These are phyloP conservation scores for Saccharomycopsis synnaedendra DNA, from an alignment of 805 yeast species.

Conservation along the genomic window DNA sequence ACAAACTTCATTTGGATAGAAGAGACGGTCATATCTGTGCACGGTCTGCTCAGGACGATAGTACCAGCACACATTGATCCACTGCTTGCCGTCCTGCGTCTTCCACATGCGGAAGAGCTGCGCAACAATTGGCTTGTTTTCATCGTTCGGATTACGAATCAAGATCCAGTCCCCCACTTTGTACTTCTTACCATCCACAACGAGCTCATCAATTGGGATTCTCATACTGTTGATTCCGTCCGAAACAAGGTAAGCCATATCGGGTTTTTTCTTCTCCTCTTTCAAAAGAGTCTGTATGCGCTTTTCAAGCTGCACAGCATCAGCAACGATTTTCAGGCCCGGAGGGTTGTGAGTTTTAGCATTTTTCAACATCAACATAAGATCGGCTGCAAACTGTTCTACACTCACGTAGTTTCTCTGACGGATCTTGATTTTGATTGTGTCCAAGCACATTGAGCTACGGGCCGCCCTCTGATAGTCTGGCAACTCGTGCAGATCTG, in stretches of 20 bases:
- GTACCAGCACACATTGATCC: constrained; percentile 96
- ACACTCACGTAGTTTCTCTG: constrained; percentile 72
- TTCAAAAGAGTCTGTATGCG: constrained; percentile 47
- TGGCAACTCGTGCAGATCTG: constrained; percentile 44
- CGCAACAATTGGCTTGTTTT: constrained; percentile 82
- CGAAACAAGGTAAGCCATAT: constrained; percentile 53
- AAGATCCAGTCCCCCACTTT: constrained; percentile 94
- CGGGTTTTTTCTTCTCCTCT: constrained; percentile 71
- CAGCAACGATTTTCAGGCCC: constrained; percentile 45
- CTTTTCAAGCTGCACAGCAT: constrained; percentile 51
- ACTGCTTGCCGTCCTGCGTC: constrained; percentile 65
- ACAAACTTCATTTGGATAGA: constrained; percentile 89
- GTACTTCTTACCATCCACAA: constrained; percentile 59
- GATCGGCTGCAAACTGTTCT: constrained; percentile 66
- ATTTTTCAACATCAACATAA: constrained; percentile 63
- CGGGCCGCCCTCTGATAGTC: constrained; percentile 36
- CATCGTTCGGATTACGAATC: constrained; percentile 78
- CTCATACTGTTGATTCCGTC: constrained; percentile 43
- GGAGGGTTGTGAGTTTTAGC: constrained; percentile 55
- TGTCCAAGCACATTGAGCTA: constrained; percentile 58
- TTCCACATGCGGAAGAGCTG: constrained; percentile 92
- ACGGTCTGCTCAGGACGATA: constrained; percentile 97
- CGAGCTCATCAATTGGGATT: constrained; percentile 70
- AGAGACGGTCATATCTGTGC: constrained; percentile 79
- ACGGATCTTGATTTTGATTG: constrained; percentile 73